A percentile compares a stretch with the other conserved stretches of the same genome.
Conservation (phyloP, 2,329 filamentous ascomycete species). For the Dothidotthia symphoricarpi region DNA sequence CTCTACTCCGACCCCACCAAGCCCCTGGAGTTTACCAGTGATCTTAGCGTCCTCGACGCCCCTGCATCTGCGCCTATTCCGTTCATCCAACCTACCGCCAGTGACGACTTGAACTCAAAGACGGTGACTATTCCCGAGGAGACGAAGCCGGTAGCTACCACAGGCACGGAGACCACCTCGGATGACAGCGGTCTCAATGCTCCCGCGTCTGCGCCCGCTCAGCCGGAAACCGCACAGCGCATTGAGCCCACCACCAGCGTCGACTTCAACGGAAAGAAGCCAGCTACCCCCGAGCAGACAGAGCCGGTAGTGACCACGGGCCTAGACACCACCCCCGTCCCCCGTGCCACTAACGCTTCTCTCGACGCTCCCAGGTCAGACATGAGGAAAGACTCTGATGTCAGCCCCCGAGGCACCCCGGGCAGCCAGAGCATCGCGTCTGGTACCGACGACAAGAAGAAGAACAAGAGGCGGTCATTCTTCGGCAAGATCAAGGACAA, state of each 20-base stretch:
- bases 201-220: conserved; percentile 32
- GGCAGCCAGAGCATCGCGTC: conserved; percentile 38
- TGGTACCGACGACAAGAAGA: conserved; percentile 43
- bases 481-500: conserved; percentile 53
- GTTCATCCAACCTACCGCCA: conserved; percentile 32
- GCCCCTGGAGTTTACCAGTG: too few relatives aligned
- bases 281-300: conserved; percentile 40
- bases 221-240: conserved; percentile 24
- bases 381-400: conserved; percentile 23
- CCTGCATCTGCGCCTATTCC: conserved; percentile 34
- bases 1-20: too few relatives aligned
- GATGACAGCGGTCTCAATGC: conserved; percentile 38
- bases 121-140: conserved; percentile 40
- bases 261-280: conserved; percentile 44
- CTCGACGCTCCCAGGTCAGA: conserved; percentile 36
- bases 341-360: conserved; percentile 15
- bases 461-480: conserved; percentile 49
- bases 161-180: too few relatives aligned
- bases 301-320: conserved; percentile 45
- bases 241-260: conserved; percentile 40
- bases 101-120: conserved; percentile 46
- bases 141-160: conserved; percentile 43
- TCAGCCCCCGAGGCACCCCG: conserved; percentile 41
- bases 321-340: conserved; percentile 34
- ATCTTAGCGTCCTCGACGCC: conserved; percentile 37